A percentile compares a stretch with the other conserved stretches of the same genome.
phyloP scores from a whole-genome alignment of 2,329 filamentous ascomycete species.

The Aspergillus calidoustus region DNA sequence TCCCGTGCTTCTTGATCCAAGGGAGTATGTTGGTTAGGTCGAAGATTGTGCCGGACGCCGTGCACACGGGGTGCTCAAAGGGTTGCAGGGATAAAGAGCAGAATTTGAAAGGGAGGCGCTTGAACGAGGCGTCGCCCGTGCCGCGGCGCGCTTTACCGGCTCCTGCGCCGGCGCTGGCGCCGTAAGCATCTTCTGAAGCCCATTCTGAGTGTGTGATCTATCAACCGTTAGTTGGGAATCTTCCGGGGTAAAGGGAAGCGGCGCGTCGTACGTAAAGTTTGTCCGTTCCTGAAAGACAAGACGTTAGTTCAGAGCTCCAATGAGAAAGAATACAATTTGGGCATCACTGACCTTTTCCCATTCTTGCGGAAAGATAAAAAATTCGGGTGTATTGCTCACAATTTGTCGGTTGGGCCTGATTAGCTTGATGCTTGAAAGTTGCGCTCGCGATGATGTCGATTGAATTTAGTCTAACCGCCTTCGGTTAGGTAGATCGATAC shows the following conservation, averaged over 20 bases:
- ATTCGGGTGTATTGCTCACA: background rate
- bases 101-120: conserved; percentile 94
- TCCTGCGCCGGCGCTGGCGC: conserved; percentile 75
- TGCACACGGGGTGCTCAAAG: conserved; percentile 94
- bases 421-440: background rate
- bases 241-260: conserved; percentile 15
- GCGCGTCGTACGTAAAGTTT: conserved; percentile 52
- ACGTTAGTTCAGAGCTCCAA: background rate
- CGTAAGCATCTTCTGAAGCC: conserved; percentile 87
- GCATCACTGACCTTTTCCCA: conserved; percentile 35
- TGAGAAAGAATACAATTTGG: too few relatives aligned
- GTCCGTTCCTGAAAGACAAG: conserved; percentile 50
- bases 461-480: background rate
- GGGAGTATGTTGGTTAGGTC: conserved; percentile 92
- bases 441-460: conserved; percentile 19
- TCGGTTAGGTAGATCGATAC: background rate
- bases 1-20: conserved; percentile 92
- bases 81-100: conserved; percentile 95
- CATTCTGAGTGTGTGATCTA: conserved; percentile 97
- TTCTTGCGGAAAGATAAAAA: conserved; percentile 15
- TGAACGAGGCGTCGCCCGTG: conserved; percentile 69
- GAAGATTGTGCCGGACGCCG: conserved; percentile 83
- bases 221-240: conserved; percentile 21
- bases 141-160: conserved; percentile 58
- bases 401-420: background rate